phyloP scores from a whole-genome alignment of 2,329 filamentous ascomycete species.

The Fusarium pseudocircinatum region DNA sequence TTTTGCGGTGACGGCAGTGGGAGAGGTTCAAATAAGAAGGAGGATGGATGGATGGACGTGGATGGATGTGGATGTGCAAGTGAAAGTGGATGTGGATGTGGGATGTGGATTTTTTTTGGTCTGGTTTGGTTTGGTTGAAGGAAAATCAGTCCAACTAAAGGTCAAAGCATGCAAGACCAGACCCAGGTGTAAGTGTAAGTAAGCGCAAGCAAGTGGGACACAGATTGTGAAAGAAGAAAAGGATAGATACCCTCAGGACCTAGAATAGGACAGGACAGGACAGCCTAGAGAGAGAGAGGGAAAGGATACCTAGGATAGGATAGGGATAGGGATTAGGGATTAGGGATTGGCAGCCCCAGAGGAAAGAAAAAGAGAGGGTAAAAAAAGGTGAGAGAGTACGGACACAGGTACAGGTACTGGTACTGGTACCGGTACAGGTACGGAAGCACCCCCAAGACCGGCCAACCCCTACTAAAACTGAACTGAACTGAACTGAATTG shows the following conservation, averaged over 20 bases:
- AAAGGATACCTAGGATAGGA: too few species aligned
- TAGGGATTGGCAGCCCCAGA: background rate
- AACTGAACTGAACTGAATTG: background rate
- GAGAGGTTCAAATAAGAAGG: conserved; percentile 49
- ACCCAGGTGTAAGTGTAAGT: conserved; percentile 22
- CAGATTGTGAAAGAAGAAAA: conserved; percentile 15
- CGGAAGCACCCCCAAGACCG: conserved; percentile 16
- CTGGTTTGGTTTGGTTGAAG: background rate
- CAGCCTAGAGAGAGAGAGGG: background rate
- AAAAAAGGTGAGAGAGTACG: conserved; percentile 4
- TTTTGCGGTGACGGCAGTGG: conserved; percentile 45
- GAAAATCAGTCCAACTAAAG: conserved; percentile 8
- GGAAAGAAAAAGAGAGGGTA: conserved; percentile 1
- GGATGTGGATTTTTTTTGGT: conserved; percentile 7
- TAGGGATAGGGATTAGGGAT: conserved; percentile 22
- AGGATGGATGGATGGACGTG: conserved; percentile 12
- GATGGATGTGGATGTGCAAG: conserved; percentile 8
- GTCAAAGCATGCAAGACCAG: conserved; percentile 3
- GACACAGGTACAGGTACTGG: conserved; percentile 28
- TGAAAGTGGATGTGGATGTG: conserved; percentile 1
- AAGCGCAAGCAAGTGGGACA: conserved; percentile 24
- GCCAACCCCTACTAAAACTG: conserved; percentile 1
- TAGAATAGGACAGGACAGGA: conserved; percentile 17
- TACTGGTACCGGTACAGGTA: background rate
- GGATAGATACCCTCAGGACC: conserved; percentile 6